A percentile compares a stretch with the other conserved stretches of the same genome.
Conservation (phyloP, 2,329 filamentous ascomycete genomes). For the Pseudopithomyces maydicus region DNA sequence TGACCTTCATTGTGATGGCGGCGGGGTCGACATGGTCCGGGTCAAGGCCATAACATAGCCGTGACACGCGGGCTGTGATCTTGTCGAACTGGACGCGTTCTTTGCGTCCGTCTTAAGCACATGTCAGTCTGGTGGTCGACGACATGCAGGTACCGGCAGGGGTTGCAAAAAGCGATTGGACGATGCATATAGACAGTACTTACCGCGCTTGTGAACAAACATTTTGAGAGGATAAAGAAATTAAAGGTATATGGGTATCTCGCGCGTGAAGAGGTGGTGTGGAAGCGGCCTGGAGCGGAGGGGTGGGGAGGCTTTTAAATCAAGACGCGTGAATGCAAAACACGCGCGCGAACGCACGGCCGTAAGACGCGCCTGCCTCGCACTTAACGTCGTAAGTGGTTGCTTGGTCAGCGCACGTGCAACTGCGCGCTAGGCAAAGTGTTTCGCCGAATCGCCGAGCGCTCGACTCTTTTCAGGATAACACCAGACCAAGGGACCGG, state of each 20-base stretch:
- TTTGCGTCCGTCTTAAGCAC: slow-evolving; percentile 85
- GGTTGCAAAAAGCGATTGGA: slow-evolving; percentile 14
- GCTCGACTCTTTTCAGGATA: slow-evolving; percentile 22
- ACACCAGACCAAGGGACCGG: slow-evolving; percentile 3
- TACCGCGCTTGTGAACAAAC: slow-evolving; percentile 52
- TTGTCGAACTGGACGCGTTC: slow-evolving; percentile 99
- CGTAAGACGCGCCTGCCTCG: slow-evolving; percentile 19
- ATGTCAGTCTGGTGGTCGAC: slow-evolving; percentile 30
- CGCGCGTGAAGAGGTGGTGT: slow-evolving; percentile 21
- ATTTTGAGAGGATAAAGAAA: slow-evolving; percentile 36
- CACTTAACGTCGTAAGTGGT: slow-evolving; percentile 34
- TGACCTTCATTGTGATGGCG: slow-evolving; percentile 98
- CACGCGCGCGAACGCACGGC: slow-evolving; percentile 21
- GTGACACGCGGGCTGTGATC: slow-evolving; percentile 97
- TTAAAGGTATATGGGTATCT: slow-evolving; percentile 33
- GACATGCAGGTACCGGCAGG: slow-evolving; percentile 22
- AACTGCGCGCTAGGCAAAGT: slow-evolving; percentile 4
- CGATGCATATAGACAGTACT: slow-evolving; percentile 20
- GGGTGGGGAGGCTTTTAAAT: slow-evolving; percentile 34
- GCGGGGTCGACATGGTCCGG: slow-evolving; percentile 95
- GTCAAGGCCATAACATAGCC: slow-evolving; percentile 96
- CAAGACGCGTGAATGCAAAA: slow-evolving; percentile 33
- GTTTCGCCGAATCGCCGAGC: slow-evolving; percentile 26
- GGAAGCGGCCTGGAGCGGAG: slow-evolving; percentile 22
- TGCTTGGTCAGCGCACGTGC: slow-evolving; percentile 13